Evolutionary conservation across 805 yeast species (phyloP), one percentile per base, ranked within the genome.

Genomic region (Ogataea naganishii): DNA sequence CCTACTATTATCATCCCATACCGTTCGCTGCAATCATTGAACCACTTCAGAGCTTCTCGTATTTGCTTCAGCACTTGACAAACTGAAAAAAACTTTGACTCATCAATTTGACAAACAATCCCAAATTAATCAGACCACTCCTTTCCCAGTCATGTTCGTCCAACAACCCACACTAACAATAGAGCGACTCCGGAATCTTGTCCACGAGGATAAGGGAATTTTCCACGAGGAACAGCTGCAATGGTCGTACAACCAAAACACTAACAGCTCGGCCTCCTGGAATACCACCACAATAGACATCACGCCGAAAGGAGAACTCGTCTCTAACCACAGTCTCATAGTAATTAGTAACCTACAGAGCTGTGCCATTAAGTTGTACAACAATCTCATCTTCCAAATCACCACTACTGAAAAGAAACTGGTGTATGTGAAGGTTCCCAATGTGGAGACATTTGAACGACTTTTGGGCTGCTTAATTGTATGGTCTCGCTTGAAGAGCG

Each of bases 401-500:
- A 54, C 58, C 20, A 56, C 70, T 2, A 54, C 39, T 57, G 56
- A 35, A 48, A 55, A 41, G 35, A 61, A 43, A 44, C 58, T 38
- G 41, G 31, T 38, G 12, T 47, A 15, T 27, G 28, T 48, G 14
- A 45, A 58, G 32, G 49, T 67, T 8, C 47, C 56, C 4, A 47
- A 59, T 9, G 58, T 55, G 33, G 32, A 47, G 20, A 56, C 54
- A 29, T 68, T 67, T 31, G 60, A 60, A 11, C 46, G 48, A 16
- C 43, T 71, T n/a, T 30, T 72, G 11, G 51, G 61, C 30, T 48
- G 60, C 19, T 46, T 70, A 27, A 39, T 64, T 21, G 60, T 68
- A 3, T 72, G 79, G 78, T 73, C 68, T 37, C 56, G 60, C 27
- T 38, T 72, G 38, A 57, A 54, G 31, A 69, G 73, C 2, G 57